Conservation (phyloP, 805 yeast species). For the Clavispora fructus region DNA sequence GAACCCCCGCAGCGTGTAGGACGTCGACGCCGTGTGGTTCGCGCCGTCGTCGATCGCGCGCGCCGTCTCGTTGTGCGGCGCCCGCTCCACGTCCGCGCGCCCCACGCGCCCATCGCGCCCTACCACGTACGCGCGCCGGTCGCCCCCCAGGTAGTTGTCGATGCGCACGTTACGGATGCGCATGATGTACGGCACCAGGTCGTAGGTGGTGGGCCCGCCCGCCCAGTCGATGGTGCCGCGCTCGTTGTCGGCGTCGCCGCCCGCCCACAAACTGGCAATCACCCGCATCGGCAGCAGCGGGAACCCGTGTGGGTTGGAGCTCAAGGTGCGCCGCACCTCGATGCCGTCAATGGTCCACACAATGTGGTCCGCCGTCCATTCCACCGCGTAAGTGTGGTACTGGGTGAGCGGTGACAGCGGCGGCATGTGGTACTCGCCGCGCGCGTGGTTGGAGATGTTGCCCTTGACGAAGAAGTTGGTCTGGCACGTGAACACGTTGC, state of each 20-base stretch:
- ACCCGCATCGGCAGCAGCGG: conserved; percentile 35
- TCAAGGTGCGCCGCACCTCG: conserved; percentile 19
- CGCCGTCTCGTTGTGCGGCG: not conserved
- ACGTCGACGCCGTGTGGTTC: not conserved
- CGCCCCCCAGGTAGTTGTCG: conserved; percentile 27
- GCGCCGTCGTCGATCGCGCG: not conserved
- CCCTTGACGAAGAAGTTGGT: conserved; percentile 39
- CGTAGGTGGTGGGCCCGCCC: conserved; percentile 32
- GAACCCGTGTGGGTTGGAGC: conserved; percentile 20
- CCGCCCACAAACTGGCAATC: conserved; percentile 37
- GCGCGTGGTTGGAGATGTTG: conserved; percentile 27
- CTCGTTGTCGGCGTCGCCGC: conserved; percentile 31
- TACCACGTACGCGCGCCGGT: conserved; percentile 19
- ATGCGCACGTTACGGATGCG: conserved; percentile 16
- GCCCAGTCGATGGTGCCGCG: conserved; percentile 38
- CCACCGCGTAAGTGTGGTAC: conserved; percentile 28
- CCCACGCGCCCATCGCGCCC: not conserved
- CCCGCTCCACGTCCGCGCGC: not conserved
- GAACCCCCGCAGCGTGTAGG: not conserved
- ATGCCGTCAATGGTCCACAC: conserved; percentile 27
- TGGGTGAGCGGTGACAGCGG: conserved; percentile 19
- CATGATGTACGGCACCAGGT: conserved; percentile 29
- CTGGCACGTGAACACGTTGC: conserved; percentile 25
- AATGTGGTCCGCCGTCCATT: conserved; percentile 31
- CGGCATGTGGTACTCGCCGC: conserved; percentile 30